phyloP scores from a whole-genome alignment of 345 rosid species.

The Moringa oleifera region DNA sequence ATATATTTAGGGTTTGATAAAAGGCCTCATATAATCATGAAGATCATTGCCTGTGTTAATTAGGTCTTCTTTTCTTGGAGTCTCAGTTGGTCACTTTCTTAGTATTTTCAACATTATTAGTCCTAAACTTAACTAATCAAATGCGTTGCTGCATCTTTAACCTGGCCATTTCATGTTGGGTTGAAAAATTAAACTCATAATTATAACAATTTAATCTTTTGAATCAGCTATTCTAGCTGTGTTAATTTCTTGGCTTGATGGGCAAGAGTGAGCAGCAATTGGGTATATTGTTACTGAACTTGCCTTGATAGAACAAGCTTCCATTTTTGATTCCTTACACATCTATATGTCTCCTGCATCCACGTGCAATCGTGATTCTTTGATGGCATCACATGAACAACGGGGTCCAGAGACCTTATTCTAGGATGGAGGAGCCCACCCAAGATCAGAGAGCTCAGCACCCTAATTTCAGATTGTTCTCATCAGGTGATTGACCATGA shows the following conservation, averaged over 20 bases:
- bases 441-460: not conserved
- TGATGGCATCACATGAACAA: conserved; percentile 5
- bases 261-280: not conserved
- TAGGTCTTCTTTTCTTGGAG: not conserved
- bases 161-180: too few species aligned
- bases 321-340: not conserved
- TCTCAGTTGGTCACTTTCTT: not conserved
- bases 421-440: conserved; percentile 16
- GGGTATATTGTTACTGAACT: not conserved
- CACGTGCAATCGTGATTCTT: not conserved
- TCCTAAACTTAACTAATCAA: too few species aligned
- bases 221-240: too few species aligned
- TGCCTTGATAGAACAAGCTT: not conserved
- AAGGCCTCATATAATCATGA: too few species aligned
- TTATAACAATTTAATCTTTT: too few species aligned
- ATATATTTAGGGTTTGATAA: conserved; percentile 29
- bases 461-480: conserved; percentile 9
- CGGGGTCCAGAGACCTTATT: not conserved
- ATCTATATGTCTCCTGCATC: not conserved
- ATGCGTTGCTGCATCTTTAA: too few species aligned
- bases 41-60: too few species aligned
- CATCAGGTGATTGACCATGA: conserved; percentile 18
- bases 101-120: not conserved
- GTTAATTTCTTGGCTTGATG: too few species aligned
- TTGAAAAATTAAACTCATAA: too few species aligned